Evolutionary conservation across 2,329 filamentous ascomycete species (phyloP).

Genomic region (Curvularia spicifera): DNA sequence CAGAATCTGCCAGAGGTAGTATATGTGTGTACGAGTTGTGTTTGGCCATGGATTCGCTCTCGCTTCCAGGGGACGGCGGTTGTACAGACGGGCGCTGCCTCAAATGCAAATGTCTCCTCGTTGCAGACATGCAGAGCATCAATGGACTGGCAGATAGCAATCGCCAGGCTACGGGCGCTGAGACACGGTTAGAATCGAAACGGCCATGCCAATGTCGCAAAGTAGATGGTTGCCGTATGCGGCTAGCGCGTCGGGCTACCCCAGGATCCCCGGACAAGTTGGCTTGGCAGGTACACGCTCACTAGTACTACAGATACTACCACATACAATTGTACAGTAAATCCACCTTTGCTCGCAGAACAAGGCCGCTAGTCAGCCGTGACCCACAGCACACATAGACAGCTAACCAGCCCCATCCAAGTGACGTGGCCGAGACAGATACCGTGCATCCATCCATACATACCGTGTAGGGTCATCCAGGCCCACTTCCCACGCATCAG

Average conservation of each 20-base stretch:
- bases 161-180: too few relatives aligned
- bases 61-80: neutral
- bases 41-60: neutral
- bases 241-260: neutral
- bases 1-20: neutral
- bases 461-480: neutral
- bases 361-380: neutral
- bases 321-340: too few relatives aligned
- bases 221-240: neutral
- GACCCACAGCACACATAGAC: neutral
- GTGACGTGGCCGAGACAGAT: neutral
- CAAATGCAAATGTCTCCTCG: neutral
- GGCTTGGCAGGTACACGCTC: neutral
- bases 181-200: neutral
- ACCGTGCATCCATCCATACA: too few relatives aligned
- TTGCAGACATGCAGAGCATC: too few relatives aligned
- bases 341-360: too few relatives aligned
- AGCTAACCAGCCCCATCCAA: neutral
- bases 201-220: neutral
- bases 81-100: neutral
- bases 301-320: too few relatives aligned
- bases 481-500: neutral
- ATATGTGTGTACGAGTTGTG: neutral
- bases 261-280: neutral
- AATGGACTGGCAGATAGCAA: too few relatives aligned